Evolutionary conservation across 75 land plant genomes (phyloP), one percentile per base, ranked within the genome.

Genomic region (Selaginella moellendorffii): DNA sequence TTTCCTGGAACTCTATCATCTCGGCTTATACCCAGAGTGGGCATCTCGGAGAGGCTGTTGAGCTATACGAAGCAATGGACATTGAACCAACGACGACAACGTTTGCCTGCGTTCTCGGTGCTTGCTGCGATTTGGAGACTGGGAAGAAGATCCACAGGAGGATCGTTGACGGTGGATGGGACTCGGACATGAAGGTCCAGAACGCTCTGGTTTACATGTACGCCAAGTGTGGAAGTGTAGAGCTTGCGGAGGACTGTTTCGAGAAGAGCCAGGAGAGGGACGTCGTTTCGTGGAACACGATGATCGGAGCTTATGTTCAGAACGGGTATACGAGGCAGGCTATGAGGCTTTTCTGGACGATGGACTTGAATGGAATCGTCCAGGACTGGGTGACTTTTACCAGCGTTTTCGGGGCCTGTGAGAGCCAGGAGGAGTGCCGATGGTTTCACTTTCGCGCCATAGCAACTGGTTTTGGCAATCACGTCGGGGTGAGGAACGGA

Each of bases 161-260:
- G 5, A 25, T 56, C 59, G n/a, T 56, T 5, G 59, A 56, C 8
- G n/a, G 21, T 9, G 59, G 59, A 56, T 56, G 5, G 5, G 17
- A 56, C n/a, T 19, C 24, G n/a, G 59, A 56, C 24, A 25, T 19
- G 19, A 25, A 21, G 5, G 59, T 56, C 24, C 23, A 25, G 24
- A 56, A 56, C 59, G 24, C 59, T 56, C 59, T 56, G 59, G 59
- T 56, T 5, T 21, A 56, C n/a, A 21, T 56, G 59, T 56, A 56
- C 24, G 8, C 59, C 5, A 56, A 21, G 59, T 8, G n/a, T 9
- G 59, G 59, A 19, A 56, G 59, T n/a, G 9, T 56, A 8, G 17
- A 56, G 5, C 23, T 21, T 10, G 59, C n/a, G 5, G 19, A 25
- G 19, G 59, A 56, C 5, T 19, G 19, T 8, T 56, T 56, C 24